Evolutionary conservation across 768 basidiomycete species (phyloP).

Genomic region (Sarcodon sp.): DNA sequence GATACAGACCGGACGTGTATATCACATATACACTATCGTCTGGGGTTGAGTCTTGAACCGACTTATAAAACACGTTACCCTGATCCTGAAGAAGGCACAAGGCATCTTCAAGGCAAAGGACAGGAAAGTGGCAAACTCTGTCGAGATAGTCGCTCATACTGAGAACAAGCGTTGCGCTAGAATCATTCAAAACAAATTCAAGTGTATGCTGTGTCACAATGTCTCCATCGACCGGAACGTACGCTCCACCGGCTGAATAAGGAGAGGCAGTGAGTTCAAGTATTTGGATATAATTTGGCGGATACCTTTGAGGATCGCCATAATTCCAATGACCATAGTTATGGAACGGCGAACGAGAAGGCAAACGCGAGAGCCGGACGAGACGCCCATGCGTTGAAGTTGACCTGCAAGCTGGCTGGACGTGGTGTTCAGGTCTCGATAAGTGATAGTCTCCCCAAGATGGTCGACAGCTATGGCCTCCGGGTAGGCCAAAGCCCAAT

Average conservation of each 20-base stretch:
- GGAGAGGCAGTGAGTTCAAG: no score
- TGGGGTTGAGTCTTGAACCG: constrained; percentile 22
- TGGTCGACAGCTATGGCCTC: constrained; percentile 34
- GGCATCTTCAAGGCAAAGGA: constrained; percentile 13
- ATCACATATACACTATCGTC: constrained; percentile 43
- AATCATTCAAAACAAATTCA: constrained; percentile 35
- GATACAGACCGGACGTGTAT: constrained; percentile 40
- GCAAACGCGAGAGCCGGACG: constrained; percentile 37
- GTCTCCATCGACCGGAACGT: constrained; percentile 45
- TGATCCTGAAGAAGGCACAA: neutral
- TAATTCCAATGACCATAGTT: constrained; percentile 36
- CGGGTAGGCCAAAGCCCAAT: constrained; percentile 27
- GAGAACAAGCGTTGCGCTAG: constrained; percentile 28
- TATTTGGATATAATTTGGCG: no score
- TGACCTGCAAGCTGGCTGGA: constrained; percentile 32
- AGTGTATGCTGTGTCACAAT: constrained; percentile 44
- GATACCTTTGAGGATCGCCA: constrained; percentile 32
- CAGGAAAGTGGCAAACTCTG: constrained; percentile 8
- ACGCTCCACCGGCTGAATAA: constrained; percentile 32
- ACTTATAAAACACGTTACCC: constrained; percentile 11
- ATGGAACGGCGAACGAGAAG: constrained; percentile 43
- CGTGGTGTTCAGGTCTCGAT: constrained; percentile 32
- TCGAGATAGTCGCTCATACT: constrained; percentile 18
- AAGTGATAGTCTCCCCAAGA: constrained; percentile 32
- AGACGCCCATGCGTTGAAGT: constrained; percentile 29